phyloP scores from a whole-genome alignment of 768 basidiomycete genomes.

The Termitomyces sp. region DNA sequence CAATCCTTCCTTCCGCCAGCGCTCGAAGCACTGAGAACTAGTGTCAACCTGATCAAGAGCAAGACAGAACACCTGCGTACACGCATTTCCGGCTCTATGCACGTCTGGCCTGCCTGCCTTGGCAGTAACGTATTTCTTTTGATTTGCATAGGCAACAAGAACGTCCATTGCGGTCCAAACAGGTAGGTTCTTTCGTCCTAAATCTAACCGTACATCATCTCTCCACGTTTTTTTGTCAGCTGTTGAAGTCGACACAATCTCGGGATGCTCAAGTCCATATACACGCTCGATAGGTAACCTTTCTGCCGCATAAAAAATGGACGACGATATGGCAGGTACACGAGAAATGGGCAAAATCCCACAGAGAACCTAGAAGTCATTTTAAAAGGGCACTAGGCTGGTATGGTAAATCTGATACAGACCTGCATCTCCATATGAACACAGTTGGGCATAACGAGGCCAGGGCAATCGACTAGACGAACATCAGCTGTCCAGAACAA shows the following conservation, averaged over 20 bases:
- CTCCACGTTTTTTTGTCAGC: conserved; percentile 82
- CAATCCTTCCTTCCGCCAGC: conserved; percentile 76
- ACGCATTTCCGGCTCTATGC: conserved; percentile 83
- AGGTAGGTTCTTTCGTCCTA: conserved; percentile 11
- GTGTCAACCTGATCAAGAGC: not conserved
- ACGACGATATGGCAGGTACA: conserved; percentile 79
- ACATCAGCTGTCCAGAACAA: conserved; percentile 84
- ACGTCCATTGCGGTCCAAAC: conserved; percentile 87
- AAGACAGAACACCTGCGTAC: conserved; percentile 41
- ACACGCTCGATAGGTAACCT: conserved; percentile 76
- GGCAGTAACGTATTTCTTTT: conserved; percentile 85
- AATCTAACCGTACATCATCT: conserved; percentile 32
- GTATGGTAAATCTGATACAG: conserved; percentile 8
- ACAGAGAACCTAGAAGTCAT: conserved; percentile 47
- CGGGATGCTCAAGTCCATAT: conserved; percentile 53
- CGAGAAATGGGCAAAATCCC: conserved; percentile 77
- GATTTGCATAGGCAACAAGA: conserved; percentile 68
- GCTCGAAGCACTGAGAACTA: conserved; percentile 59
- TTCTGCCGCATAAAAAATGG: conserved; percentile 63
- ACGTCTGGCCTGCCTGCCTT: conserved; percentile 87
- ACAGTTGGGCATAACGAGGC: conserved; percentile 84
- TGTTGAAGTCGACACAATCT: conserved; percentile 22
- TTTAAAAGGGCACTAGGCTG: conserved; percentile 3
- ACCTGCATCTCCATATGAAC: conserved; percentile 84
- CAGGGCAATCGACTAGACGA: conserved; percentile 92